phyloP scores from a whole-genome alignment of 257 asterid genomes.

The Capsicum rhomboideum region DNA sequence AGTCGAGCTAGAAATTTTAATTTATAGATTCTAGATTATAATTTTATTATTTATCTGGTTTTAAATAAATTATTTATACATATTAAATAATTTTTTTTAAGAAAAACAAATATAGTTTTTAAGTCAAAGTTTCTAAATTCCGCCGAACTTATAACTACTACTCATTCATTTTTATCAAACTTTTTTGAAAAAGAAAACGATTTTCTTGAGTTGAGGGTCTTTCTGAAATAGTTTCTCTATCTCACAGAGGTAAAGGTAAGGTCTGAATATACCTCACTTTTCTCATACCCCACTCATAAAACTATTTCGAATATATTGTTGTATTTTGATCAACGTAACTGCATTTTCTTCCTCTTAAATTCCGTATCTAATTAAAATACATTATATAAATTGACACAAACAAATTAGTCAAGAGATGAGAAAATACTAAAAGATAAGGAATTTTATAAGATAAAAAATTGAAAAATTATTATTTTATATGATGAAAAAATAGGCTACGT shows the following conservation, averaged over 20 bases:
- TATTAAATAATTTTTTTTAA: not conserved
- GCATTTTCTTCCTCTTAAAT: not conserved
- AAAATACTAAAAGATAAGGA: not conserved
- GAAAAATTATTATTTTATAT: not conserved
- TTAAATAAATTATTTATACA: not conserved
- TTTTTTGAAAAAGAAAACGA: not conserved
- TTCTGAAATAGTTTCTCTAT: not conserved
- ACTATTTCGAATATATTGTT: not conserved
- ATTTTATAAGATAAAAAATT: not conserved
- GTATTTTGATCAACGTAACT: not conserved
- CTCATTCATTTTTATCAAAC: not conserved
- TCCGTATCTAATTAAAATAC: not conserved
- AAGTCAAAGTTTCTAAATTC: not conserved
- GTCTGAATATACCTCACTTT: rapidly evolving
- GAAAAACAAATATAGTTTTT: no score
- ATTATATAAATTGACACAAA: not conserved
- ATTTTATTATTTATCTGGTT: not conserved
- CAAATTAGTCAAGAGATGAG: not conserved
- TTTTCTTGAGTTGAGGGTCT: not conserved
- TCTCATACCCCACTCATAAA: not conserved
- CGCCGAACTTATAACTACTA: not conserved
- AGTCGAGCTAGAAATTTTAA: not conserved
- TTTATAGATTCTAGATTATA: not conserved
- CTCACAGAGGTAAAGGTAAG: not conserved
- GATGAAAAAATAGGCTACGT: conserved; percentile 42